A percentile compares a stretch with the other conserved stretches of the same genome.
Evolutionary conservation across 371 early-diverging fungal species (phyloP).

Genomic region (Actinomortierella ambigua): DNA sequence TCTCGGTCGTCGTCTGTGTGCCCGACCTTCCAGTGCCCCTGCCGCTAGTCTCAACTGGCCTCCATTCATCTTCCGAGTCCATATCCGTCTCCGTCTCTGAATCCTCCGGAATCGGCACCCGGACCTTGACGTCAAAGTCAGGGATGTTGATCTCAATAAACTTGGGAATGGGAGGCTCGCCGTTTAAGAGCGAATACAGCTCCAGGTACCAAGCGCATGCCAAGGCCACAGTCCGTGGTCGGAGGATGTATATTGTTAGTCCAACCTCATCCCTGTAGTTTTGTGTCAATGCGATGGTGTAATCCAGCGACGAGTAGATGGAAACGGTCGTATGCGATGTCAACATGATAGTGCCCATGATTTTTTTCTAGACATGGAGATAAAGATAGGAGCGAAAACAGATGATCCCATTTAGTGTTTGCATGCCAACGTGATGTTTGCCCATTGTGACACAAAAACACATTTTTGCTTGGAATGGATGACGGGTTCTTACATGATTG

Average conservation of each 20-base stretch:
- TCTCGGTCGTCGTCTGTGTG: background rate
- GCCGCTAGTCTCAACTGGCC: background rate
- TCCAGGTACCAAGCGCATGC: slow-evolving; percentile 47
- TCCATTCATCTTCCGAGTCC: background rate
- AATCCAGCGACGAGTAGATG: slow-evolving; percentile 44
- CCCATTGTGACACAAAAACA: no score
- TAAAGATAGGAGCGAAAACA: background rate
- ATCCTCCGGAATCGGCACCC: slow-evolving; percentile 42
- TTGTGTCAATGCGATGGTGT: slow-evolving; percentile 37
- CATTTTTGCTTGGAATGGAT: no score
- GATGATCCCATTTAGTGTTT: background rate
- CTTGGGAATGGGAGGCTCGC: slow-evolving; percentile 25
- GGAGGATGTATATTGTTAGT: slow-evolving; percentile 32
- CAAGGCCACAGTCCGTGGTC: slow-evolving; percentile 32
- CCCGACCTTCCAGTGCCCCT: background rate
- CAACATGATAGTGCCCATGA: slow-evolving; percentile 21
- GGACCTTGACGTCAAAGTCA: slow-evolving; percentile 43
- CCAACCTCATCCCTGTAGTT: slow-evolving; percentile 22
- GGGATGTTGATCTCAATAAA: slow-evolving; percentile 44
- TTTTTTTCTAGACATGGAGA: slow-evolving; percentile 30
- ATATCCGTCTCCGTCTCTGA: slow-evolving; percentile 22
- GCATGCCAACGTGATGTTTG: background rate
- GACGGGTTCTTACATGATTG: slow-evolving; percentile 46
- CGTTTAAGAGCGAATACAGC: slow-evolving; percentile 34
- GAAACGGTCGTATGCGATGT: slow-evolving; percentile 27